Percentiles rank a stretch among this genome's conserved stretches.
These are phyloP conservation scores for Apodospora peruviana DNA, from an alignment of 495 filamentous ascomycete species.

Conservation along the genomic window DNA sequence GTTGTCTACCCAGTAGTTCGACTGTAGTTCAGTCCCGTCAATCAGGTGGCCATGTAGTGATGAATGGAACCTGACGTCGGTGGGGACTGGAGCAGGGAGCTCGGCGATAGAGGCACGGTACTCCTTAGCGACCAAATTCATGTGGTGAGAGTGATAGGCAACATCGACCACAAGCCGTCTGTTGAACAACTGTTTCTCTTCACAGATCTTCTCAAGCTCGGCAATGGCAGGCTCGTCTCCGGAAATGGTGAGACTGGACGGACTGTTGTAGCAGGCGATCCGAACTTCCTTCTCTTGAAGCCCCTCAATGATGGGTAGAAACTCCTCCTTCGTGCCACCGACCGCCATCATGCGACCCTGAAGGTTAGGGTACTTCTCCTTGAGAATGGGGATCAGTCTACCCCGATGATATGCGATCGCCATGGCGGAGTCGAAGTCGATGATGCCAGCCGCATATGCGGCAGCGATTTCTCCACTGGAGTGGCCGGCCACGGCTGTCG, in stretches of 20 bases:
- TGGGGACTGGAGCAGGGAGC: constrained; percentile 24
- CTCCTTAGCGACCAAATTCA: constrained; percentile 42
- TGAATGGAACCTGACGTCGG: constrained; percentile 36
- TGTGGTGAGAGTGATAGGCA: constrained; percentile 63
- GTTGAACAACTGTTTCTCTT: constrained; percentile 44
- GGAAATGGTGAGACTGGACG: constrained; percentile 55
- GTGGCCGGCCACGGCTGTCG: constrained; percentile 51
- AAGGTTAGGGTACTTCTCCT: constrained; percentile 22
- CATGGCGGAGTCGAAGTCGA: constrained; percentile 49
- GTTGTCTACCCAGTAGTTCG: constrained; percentile 43
- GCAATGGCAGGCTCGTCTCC: constrained; percentile 46
- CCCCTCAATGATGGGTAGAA: constrained; percentile 30
- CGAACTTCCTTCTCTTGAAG: constrained; percentile 32
- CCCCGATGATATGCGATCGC: constrained; percentile 44
- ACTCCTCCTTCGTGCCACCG: constrained; percentile 38
- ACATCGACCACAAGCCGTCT: constrained; percentile 51
- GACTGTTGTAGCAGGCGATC: constrained; percentile 55
- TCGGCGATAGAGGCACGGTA: constrained; percentile 29
- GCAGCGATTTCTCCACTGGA: constrained; percentile 59
- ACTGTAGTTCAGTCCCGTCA: constrained; percentile 27
- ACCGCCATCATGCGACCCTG: constrained; percentile 47
- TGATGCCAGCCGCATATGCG: constrained; percentile 39
- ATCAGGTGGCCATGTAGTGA: constrained; percentile 27
- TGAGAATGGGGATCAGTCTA: constrained; percentile 27
- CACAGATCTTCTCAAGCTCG: constrained; percentile 40